Evolutionary conservation across 2,329 filamentous ascomycete genomes (phyloP).

Genomic region (Aspergillus transmontanensis): DNA sequence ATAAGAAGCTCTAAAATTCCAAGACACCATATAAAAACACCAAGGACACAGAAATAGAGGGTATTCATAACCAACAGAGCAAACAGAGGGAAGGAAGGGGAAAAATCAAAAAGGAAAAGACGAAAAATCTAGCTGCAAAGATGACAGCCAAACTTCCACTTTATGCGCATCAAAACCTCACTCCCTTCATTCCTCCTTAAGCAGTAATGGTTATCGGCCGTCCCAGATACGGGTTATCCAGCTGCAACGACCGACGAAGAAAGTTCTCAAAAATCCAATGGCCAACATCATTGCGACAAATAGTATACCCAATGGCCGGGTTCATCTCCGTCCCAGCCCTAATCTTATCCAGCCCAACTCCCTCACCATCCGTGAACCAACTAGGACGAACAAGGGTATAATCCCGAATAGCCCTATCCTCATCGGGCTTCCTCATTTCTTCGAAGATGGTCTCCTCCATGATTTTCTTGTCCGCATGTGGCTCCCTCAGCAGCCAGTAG

Average conservation of each 20-base stretch:
- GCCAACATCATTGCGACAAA: conserved; percentile 39
- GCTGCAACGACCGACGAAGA: neutral
- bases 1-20: neutral
- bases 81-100: neutral
- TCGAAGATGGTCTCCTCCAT: conserved; percentile 34
- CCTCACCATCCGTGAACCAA: conserved; percentile 35
- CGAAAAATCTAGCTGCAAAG: neutral
- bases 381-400: conserved; percentile 37
- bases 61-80: neutral
- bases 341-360: conserved; percentile 30
- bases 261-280: conserved; percentile 33
- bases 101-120: neutral
- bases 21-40: neutral
- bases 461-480: conserved; percentile 41
- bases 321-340: conserved; percentile 32
- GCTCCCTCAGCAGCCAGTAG: conserved; percentile 30
- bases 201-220: neutral
- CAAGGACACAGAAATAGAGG: neutral
- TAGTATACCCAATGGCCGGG: conserved; percentile 36
- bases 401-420: conserved; percentile 16
- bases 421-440: conserved; percentile 20
- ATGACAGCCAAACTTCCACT: neutral
- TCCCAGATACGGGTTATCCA: neutral
- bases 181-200: neutral
- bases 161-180: neutral